Base-by-base conservation (phyloP, 2,329 filamentous ascomycete genomes). In the Paecilomyces sp. region DNA sequence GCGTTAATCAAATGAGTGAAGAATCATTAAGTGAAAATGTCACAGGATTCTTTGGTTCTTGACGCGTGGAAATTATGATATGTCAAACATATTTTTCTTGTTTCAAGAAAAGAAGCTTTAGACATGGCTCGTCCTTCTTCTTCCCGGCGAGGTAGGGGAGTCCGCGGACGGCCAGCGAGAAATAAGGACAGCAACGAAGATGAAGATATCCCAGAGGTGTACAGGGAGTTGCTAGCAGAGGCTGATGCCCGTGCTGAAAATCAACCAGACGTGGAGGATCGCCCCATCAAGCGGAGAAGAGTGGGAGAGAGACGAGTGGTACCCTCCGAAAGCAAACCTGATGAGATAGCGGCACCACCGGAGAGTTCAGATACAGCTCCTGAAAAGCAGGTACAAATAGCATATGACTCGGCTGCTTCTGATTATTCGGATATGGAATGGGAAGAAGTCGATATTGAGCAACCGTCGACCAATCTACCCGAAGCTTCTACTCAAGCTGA, bases 371-470 rank as follows among this genome's bases (percentile, higher is more conserved):
- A 56, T 15, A 59, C 63, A 53, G 54, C 59, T 58, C 24, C 31
- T n/a, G 34, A 28, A 5, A 66, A 59, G 25, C 60, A 64, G 51
- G 41, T 71, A 8, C 73, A 76, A 58, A 74, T 67, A 3, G 63
- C 71, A 11, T 75, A 74, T 64, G 72, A 75, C 47, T 72, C 70
- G 12, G 63, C 67, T 70, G 77, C 82, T 33, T 81, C 81, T 13
- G 83, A 84, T 61, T 83, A 83, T n/a, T 84, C 83, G 11, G 77
- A 75, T 11, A 66, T 68, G 58, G 67, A 68, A 28, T 66, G 62
- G 56, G 67, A 67, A 81, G 82, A 31, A 81, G 79, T 86, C 54
- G 78, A 81, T 58, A 70, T 82, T 18, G 71, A 76, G 58, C 67
- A 71, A 61, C 57, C 71, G 61, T 56, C 66, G 2, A 18, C 18